Conservation (phyloP, 805 yeast species). For the Hanseniaspora meyeri region DNA sequence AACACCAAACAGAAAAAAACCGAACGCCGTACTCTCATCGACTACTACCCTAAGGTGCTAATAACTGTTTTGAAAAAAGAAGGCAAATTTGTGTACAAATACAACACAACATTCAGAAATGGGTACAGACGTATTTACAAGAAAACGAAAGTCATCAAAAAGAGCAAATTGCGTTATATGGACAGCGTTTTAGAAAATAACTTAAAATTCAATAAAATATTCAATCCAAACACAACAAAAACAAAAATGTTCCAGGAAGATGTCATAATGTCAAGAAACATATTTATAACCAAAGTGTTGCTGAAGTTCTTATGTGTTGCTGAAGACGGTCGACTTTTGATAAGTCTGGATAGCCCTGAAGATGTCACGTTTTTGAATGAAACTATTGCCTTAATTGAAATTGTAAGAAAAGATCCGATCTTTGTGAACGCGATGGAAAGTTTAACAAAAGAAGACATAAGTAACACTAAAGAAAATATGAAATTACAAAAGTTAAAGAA, state of each 20-base stretch:
- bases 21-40: not conserved
- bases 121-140: not conserved
- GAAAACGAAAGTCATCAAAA: not conserved
- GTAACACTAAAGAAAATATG: not conserved
- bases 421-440: not conserved
- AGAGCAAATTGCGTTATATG: not conserved
- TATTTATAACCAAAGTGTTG: not conserved
- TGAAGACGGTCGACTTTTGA: not conserved
- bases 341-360: not conserved
- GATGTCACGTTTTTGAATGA: not conserved
- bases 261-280: slow-evolving; percentile 2
- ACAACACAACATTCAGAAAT: not conserved
- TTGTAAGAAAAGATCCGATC: not conserved
- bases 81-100: not conserved
- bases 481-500: not conserved
- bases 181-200: not conserved
- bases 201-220: not conserved
- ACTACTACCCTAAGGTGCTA: slow-evolving; percentile 1
- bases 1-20: not conserved
- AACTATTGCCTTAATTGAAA: not conserved
- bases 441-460: no score
- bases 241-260: not conserved
- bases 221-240: not conserved
- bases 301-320: not conserved
- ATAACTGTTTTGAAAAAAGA: not conserved